These are phyloP conservation scores for Solanum neorickii DNA, from an alignment of 257 asterid species.

Conservation along the genomic window DNA sequence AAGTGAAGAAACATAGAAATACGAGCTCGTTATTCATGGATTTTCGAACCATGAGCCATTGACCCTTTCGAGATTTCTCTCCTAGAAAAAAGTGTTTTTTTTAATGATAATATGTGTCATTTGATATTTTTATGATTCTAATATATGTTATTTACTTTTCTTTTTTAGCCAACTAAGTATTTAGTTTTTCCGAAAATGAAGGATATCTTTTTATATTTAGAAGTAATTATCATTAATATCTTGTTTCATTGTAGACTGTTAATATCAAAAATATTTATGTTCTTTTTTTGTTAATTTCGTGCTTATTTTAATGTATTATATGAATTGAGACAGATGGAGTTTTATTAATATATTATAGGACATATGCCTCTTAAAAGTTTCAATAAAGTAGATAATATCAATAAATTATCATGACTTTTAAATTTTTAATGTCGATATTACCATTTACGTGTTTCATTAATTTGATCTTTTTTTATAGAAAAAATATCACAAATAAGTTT, in stretches of 20 bases:
- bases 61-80: not conserved
- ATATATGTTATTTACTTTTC: not conserved
- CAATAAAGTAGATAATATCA: not conserved
- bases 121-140: not conserved
- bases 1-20: not conserved
- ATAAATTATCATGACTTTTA: not conserved
- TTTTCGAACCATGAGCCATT: not conserved
- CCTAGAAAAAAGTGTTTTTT: not conserved
- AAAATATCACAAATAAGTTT: not conserved
- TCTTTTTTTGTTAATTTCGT: rapidly evolving
- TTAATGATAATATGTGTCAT: not conserved
- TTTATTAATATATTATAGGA: not conserved
- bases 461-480: not conserved
- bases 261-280: not conserved
- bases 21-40: not conserved
- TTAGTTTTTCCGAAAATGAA: not conserved
- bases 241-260: not conserved
- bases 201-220: not conserved
- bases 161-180: not conserved
- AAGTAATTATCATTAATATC: not conserved
- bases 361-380: not conserved
- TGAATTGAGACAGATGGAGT: not conserved
- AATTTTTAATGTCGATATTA: too few relatives aligned
- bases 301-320: not conserved
- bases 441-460: not conserved